phyloP scores from a whole-genome alignment of 495 filamentous ascomycete genomes.

The Evernia prunastri region DNA sequence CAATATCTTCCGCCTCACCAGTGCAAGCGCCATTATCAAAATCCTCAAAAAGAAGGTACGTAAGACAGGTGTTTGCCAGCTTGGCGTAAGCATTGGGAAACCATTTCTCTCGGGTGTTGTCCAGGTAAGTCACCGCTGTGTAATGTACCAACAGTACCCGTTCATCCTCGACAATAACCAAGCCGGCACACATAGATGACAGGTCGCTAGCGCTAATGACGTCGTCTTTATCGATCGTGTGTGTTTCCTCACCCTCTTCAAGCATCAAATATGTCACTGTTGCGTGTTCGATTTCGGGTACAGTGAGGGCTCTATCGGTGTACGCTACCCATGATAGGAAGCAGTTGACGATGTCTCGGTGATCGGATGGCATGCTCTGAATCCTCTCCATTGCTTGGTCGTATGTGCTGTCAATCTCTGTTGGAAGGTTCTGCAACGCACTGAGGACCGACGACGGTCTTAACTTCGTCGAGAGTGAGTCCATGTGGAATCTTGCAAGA shows the following conservation, averaged over 20 bases:
- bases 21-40: slow-evolving; percentile 30
- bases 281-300: slow-evolving; percentile 43
- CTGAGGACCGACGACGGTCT: slow-evolving; percentile 30
- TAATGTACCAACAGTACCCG: slow-evolving; percentile 48
- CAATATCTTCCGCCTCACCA: slow-evolving; percentile 18
- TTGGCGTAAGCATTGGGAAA: slow-evolving; percentile 33
- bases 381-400: slow-evolving; percentile 41
- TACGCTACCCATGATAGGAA: slow-evolving; percentile 43
- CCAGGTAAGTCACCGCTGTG: slow-evolving; percentile 49
- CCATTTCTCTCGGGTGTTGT: slow-evolving; percentile 31
- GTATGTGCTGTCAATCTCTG: slow-evolving; percentile 38
- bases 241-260: slow-evolving; percentile 14
- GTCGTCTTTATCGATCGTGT: slow-evolving; percentile 36
- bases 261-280: slow-evolving; percentile 31
- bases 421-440: slow-evolving; percentile 34
- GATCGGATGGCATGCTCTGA: slow-evolving; percentile 29
- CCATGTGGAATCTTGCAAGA: slow-evolving; percentile 45
- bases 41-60: slow-evolving; percentile 38
- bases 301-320: slow-evolving; percentile 36
- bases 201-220: slow-evolving; percentile 36
- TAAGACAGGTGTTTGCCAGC: slow-evolving; percentile 38
- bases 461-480: slow-evolving; percentile 36
- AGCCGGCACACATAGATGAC: slow-evolving; percentile 45
- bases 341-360: slow-evolving; percentile 32
- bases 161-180: slow-evolving; percentile 47